phyloP scores from a whole-genome alignment of 768 basidiomycete genomes.

The Amanita inopinata region DNA sequence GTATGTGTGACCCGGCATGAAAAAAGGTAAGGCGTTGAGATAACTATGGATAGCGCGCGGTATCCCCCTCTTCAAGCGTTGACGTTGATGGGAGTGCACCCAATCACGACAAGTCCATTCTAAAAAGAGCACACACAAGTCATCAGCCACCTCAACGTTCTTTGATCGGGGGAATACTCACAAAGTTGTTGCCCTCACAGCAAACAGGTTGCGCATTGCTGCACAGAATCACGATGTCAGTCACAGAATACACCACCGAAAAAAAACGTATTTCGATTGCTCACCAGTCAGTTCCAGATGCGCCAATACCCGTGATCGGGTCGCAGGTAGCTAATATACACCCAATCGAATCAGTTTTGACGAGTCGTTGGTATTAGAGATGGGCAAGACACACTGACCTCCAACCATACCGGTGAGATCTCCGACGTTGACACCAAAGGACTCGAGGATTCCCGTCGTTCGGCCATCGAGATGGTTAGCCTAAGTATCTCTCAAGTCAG shows the following conservation, averaged over 20 bases:
- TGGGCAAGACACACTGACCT: not conserved
- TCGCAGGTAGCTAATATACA: not conserved
- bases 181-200: not conserved
- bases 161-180: no score
- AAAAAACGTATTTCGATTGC: no score
- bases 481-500: not conserved
- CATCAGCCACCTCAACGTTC: not conserved
- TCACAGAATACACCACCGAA: not conserved
- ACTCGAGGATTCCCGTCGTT: not conserved
- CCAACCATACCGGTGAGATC: not conserved
- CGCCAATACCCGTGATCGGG: not conserved
- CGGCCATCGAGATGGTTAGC: not conserved
- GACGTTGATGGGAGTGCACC: not conserved
- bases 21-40: no score
- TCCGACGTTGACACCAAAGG: not conserved
- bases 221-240: not conserved
- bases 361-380: not conserved
- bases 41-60: no score
- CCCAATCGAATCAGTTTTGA: not conserved
- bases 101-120: not conserved
- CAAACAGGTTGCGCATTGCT: not conserved
- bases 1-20: no score
- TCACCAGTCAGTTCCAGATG: not conserved
- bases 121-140: not conserved
- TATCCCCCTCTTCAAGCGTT: no score